These are phyloP conservation scores for Kwoniella sp. DNA, from an alignment of 768 basidiomycete genomes.

Conservation along the genomic window DNA sequence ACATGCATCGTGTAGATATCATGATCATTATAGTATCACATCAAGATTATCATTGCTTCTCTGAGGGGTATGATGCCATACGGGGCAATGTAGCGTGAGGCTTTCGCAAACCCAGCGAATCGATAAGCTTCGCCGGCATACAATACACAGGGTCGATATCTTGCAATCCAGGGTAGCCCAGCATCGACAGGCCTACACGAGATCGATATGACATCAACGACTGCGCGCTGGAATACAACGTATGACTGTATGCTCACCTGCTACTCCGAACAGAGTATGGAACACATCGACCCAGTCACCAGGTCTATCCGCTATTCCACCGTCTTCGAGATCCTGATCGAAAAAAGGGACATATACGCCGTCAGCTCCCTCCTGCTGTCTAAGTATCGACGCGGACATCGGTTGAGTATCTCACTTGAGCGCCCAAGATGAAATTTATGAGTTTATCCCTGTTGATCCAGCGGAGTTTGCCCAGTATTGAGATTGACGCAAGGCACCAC, in stretches of 20 bases:
- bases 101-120: constrained; percentile 64
- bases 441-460: constrained; percentile 89
- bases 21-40: not conserved
- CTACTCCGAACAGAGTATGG: constrained; percentile 89
- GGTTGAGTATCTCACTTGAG: constrained; percentile 80
- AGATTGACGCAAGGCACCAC: constrained; percentile 88
- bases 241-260: constrained; percentile 60
- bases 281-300: constrained; percentile 97
- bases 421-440: constrained; percentile 77
- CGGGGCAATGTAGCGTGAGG: constrained; percentile 35
- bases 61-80: constrained; percentile 21
- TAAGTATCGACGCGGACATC: too few species aligned
- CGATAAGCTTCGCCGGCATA: constrained; percentile 80
- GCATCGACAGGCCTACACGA: constrained; percentile 76
- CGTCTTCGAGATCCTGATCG: constrained; percentile 76
- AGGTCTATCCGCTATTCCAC: constrained; percentile 91
- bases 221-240: too few species aligned
- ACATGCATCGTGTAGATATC: constrained; percentile 16
- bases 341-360: not conserved
- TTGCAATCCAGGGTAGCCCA: constrained; percentile 79
- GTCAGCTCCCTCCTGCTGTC: not conserved
- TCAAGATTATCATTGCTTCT: constrained; percentile 8
- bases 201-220: too few species aligned
- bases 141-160: constrained; percentile 95
- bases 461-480: constrained; percentile 74